Conservation (phyloP, 352 stramenopile species). For the Globisporangium emineosum region DNA sequence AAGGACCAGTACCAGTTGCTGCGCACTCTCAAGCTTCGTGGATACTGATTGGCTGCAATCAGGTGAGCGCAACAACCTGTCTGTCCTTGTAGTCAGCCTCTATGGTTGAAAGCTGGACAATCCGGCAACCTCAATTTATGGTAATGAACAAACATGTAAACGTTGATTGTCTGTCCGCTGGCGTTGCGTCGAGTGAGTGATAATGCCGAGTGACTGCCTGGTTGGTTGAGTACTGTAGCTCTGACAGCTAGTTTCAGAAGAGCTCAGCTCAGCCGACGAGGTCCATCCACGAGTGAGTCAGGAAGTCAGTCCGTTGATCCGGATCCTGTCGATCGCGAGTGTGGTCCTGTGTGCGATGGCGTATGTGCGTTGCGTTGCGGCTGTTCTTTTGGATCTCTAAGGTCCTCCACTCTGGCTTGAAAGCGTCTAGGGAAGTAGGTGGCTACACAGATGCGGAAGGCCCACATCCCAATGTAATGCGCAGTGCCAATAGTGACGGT, state of each 20-base stretch:
- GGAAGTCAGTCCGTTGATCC: background rate
- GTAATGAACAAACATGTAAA: background rate
- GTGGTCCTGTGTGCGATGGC: background rate
- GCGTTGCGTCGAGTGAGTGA: background rate
- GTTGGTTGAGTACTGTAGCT: background rate
- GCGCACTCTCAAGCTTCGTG: slow-evolving; percentile 41
- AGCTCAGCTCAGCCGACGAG: background rate
- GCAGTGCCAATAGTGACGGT: too few relatives aligned
- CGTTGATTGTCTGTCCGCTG: background rate
- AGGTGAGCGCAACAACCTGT: background rate
- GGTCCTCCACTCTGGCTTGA: background rate
- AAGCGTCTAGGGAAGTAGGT: background rate
- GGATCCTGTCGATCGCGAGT: background rate
- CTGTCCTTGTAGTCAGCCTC: background rate
- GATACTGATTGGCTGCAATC: slow-evolving; percentile 12
- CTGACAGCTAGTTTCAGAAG: background rate
- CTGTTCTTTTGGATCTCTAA: background rate
- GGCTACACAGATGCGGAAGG: background rate
- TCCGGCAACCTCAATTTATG: background rate
- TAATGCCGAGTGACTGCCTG: background rate
- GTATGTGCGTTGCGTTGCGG: background rate
- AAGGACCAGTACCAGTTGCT: slow-evolving; percentile 60
- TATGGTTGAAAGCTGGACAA: background rate
- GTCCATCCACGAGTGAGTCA: background rate
- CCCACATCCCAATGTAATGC: too few relatives aligned